These are phyloP conservation scores for Lentithecium fluviatile DNA, from an alignment of 495 filamentous ascomycete genomes.

Conservation along the genomic window DNA sequence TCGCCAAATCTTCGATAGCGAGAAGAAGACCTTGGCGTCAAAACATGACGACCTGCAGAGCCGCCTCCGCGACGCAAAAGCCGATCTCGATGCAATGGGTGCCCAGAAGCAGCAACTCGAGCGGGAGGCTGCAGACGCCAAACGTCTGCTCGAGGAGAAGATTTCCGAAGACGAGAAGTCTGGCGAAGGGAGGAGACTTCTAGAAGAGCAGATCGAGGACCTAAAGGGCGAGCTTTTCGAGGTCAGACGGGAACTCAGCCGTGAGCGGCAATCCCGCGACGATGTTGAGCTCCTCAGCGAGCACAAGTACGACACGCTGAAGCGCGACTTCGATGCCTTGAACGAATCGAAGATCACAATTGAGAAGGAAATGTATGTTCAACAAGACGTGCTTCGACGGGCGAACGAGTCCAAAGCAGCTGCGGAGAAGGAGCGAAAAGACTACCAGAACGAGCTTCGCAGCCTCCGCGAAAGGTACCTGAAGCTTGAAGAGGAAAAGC, in stretches of 20 bases:
- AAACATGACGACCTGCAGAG: constrained; percentile 79
- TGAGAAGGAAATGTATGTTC: constrained; percentile 97
- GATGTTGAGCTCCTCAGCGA: constrained; percentile 91
- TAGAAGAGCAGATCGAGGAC: constrained; percentile 84
- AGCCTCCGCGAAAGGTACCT: constrained; percentile 78
- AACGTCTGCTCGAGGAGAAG: constrained; percentile 78
- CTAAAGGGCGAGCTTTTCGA: constrained; percentile 81
- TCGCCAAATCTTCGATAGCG: constrained; percentile 70
- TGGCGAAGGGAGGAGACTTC: constrained; percentile 71
- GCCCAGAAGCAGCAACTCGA: constrained; percentile 79
- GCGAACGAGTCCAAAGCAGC: constrained; percentile 74
- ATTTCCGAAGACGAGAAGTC: constrained; percentile 83
- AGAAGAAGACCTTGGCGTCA: constrained; percentile 63
- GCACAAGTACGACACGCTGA: constrained; percentile 77
- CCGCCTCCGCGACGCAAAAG: constrained; percentile 79
- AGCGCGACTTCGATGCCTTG: constrained; percentile 80
- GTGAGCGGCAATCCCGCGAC: constrained; percentile 91
- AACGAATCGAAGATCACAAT: constrained; percentile 96
- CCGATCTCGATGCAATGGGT: constrained; percentile 81
- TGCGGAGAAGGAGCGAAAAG: constrained; percentile 84
- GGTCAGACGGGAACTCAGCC: constrained; percentile 82
- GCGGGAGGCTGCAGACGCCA: constrained; percentile 85
- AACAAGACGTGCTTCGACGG: constrained; percentile 88
- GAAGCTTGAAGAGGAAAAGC: constrained; percentile 77
- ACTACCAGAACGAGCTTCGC: constrained; percentile 80